These are phyloP conservation scores for Eragrostis nindensis DNA, from an alignment of 176 grass and related monocot species.

Conservation along the genomic window DNA sequence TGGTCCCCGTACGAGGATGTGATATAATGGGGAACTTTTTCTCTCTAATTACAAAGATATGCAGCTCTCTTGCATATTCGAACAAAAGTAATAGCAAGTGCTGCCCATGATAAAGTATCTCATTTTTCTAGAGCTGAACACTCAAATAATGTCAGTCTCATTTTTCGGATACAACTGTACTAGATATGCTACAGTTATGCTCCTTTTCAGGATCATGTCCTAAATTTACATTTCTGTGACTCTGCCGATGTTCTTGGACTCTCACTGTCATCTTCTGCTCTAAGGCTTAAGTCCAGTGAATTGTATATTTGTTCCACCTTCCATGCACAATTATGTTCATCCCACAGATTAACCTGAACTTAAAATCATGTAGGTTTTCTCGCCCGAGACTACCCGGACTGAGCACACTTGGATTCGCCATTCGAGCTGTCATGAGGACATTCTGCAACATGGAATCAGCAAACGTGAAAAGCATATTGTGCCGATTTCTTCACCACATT, in stretches of 20 bases:
- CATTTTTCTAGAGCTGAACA: too few relatives aligned
- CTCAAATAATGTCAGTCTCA: too few relatives aligned
- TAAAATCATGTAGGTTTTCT: constrained; percentile 1
- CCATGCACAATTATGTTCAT: neutral
- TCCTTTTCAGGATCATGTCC: neutral
- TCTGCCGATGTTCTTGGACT: neutral
- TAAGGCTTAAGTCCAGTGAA: neutral
- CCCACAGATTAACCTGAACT: neutral
- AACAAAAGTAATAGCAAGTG: too few relatives aligned
- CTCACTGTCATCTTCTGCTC: neutral
- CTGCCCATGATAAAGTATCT: too few relatives aligned
- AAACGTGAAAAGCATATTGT: neutral
- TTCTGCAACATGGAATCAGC: constrained; percentile 16
- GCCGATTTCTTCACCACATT: constrained; percentile 23
- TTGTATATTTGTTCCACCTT: neutral
- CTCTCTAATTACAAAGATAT: too few relatives aligned
- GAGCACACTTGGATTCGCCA: constrained; percentile 1
- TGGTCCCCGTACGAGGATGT: too few relatives aligned
- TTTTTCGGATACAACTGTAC: neutral
- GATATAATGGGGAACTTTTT: too few relatives aligned
- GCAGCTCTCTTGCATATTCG: too few relatives aligned
- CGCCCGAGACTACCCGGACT: neutral
- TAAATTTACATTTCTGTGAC: neutral
- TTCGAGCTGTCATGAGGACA: constrained; percentile 13
- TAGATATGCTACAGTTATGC: neutral